Evolutionary conservation across 2,329 filamentous ascomycete genomes (phyloP).

Genomic region (Alternaria infectoria): DNA sequence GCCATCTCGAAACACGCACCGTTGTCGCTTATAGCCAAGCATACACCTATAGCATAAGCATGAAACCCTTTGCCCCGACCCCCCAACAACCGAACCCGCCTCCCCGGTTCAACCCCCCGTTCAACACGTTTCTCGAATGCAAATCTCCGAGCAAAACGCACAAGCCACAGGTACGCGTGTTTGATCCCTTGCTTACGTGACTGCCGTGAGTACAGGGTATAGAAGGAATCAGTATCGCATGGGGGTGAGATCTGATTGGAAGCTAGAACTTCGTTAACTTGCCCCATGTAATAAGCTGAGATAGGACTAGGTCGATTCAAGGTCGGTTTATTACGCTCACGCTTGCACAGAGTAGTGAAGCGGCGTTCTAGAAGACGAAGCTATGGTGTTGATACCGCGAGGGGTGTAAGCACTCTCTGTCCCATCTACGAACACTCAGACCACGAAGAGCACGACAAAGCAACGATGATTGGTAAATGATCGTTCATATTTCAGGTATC

Average conservation of each 20-base stretch:
- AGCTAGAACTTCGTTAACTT: accelerated
- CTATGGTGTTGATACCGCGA: neutral
- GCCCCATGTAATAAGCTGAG: neutral
- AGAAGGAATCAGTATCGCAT: neutral
- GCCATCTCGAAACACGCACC: neutral
- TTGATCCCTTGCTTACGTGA: neutral
- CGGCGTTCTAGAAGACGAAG: neutral
- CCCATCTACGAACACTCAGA: neutral
- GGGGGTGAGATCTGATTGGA: neutral
- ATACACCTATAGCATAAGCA: neutral
- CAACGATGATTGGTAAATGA: neutral
- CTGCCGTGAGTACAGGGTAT: neutral
- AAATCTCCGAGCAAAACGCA: neutral
- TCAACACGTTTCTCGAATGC: neutral
- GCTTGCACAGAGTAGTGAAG: neutral
- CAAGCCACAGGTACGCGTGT: neutral
- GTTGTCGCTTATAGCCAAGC: neutral
- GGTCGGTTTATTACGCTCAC: neutral
- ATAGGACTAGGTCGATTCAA: neutral
- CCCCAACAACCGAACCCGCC: neutral
- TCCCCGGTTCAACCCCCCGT: neutral
- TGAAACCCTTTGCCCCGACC: neutral
- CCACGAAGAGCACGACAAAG: neutral
- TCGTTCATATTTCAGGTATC: neutral
- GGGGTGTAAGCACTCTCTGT: neutral